These are phyloP conservation scores for Amoebophrya sp. DNA, from an alignment of 169 alveolate genomes.

Conservation along the genomic window DNA sequence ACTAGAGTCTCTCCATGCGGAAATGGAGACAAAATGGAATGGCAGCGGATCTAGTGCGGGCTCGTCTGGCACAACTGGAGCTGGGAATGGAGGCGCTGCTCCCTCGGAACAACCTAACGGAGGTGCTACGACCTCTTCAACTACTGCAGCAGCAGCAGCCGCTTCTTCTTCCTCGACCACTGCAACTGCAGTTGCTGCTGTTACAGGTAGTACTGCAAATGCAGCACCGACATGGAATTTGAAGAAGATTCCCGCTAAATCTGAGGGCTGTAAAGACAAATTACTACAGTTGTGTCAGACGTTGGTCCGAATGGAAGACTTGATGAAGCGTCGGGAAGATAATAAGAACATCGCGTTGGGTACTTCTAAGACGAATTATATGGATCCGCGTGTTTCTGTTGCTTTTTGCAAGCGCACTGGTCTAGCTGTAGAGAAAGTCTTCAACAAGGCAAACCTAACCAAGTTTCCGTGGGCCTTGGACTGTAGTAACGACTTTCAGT, in stretches of 20 bases:
- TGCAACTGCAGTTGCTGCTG: not conserved
- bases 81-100: not conserved
- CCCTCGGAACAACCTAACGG: not conserved
- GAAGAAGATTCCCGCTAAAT: not conserved
- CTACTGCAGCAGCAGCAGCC: not conserved
- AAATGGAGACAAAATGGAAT: not conserved
- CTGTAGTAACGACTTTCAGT: not conserved
- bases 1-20: slow-evolving; percentile 11
- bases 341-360: slow-evolving; percentile 95
- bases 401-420: slow-evolving; percentile 90
- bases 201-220: too few species aligned
- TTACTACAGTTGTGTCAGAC: not conserved
- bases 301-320: slow-evolving; percentile 52
- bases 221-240: not conserved
- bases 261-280: slow-evolving; percentile 26
- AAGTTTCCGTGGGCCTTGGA: slow-evolving; percentile 50
- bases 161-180: not conserved
- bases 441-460: slow-evolving; percentile 63
- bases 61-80: not conserved
- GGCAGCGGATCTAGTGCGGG: not conserved
- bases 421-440: slow-evolving; percentile 92
- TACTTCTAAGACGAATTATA: slow-evolving; percentile 97
- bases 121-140: not conserved
- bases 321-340: slow-evolving; percentile 83
- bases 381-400: slow-evolving; percentile 97